Conservation (phyloP, 805 yeast species). For the Yarrowia divulgata region DNA sequence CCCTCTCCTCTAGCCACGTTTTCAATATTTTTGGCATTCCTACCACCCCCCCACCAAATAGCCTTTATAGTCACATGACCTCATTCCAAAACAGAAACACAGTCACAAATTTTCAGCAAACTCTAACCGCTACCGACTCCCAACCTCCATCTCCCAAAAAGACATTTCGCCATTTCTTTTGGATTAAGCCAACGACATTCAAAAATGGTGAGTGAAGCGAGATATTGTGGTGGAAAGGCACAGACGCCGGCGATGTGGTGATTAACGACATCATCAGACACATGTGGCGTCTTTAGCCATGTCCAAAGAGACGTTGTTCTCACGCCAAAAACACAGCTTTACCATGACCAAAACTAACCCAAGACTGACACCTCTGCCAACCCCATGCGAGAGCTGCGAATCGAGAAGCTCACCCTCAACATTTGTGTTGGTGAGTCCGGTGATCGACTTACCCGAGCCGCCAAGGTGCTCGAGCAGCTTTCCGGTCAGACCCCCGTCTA, state of each 20-base stretch:
- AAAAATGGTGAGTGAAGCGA: slow-evolving; percentile 41
- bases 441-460: slow-evolving; percentile 99
- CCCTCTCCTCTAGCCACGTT: no score
- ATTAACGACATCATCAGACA: no score
- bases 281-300: no score
- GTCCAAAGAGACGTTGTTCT: no score
- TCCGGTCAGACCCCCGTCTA: slow-evolving; percentile 99
- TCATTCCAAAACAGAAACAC: slow-evolving; percentile 10
- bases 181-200: slow-evolving; percentile 39
- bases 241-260: not conserved
- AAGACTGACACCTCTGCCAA: slow-evolving; percentile 58
- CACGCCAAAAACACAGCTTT: no score
- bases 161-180: slow-evolving; percentile 33
- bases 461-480: slow-evolving; percentile 99
- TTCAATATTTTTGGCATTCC: no score
- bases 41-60: not conserved
- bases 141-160: slow-evolving; percentile 14
- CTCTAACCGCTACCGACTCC: slow-evolving; percentile 31
- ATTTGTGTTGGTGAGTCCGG: slow-evolving; percentile 99
- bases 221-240: not conserved
- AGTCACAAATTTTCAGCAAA: slow-evolving; percentile 33
- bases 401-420: slow-evolving; percentile 99
- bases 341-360: slow-evolving; percentile 28
- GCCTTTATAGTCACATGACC: slow-evolving; percentile 2
- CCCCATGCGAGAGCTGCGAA: slow-evolving; percentile 98